Evolutionary conservation across 2,329 filamentous ascomycete species (phyloP).

Genomic region (Xylaria sp.): DNA sequence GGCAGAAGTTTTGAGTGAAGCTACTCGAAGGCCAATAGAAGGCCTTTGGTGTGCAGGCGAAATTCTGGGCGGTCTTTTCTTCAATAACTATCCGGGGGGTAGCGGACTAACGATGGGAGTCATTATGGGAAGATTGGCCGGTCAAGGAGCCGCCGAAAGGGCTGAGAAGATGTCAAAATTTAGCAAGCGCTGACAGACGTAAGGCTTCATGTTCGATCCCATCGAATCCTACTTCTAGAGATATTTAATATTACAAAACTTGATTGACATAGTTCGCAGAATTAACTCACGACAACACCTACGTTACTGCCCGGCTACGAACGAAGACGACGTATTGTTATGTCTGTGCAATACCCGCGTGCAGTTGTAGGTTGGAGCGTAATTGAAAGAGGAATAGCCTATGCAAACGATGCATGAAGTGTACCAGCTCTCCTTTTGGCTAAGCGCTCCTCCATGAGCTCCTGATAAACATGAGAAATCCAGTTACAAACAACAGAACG

Average conservation of each 20-base stretch:
- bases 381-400: not conserved
- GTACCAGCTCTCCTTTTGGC: constrained; percentile 30
- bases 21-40: constrained; percentile 57
- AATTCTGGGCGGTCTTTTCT: constrained; percentile 73
- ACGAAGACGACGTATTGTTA: not conserved
- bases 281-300: not conserved
- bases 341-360: not conserved
- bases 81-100: constrained; percentile 71
- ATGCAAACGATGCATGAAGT: constrained; percentile 33
- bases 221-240: not conserved
- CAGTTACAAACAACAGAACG: constrained; percentile 31
- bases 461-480: constrained; percentile 30
- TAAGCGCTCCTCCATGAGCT: constrained; percentile 33
- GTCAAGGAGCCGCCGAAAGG: constrained; percentile 48
- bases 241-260: not conserved
- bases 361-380: not conserved
- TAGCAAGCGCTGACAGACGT: not conserved
- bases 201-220: not conserved
- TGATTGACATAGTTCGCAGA: not conserved
- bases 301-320: not conserved
- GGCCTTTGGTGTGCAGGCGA: constrained; percentile 71
- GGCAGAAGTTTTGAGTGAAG: constrained; percentile 61
- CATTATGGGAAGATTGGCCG: constrained; percentile 59
- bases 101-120: constrained; percentile 69
- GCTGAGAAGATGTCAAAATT: not conserved